phyloP scores from a whole-genome alignment of 2,329 filamentous ascomycete species.

The Diaporthe ampelina region DNA sequence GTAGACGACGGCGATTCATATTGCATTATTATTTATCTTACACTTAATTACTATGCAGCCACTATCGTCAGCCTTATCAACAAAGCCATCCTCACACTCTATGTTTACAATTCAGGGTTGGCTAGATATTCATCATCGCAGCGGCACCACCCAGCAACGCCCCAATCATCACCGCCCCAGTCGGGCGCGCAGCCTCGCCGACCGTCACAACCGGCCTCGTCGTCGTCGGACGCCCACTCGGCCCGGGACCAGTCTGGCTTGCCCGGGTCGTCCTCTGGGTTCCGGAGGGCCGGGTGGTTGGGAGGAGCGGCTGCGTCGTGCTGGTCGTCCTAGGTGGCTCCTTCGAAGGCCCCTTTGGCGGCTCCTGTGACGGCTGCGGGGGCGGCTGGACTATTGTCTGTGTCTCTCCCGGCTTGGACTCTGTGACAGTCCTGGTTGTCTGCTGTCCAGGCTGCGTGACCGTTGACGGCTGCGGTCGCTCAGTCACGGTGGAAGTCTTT shows the following conservation, averaged over 20 bases:
- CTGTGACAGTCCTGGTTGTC: constrained; percentile 15
- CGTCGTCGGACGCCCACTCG: background rate
- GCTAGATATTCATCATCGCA: constrained; percentile 24
- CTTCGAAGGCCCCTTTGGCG: background rate
- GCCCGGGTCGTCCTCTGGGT: background rate
- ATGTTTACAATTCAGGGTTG: background rate
- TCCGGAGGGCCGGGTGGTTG: background rate
- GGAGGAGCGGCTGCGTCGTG: background rate
- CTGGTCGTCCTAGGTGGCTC: background rate
- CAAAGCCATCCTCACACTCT: background rate
- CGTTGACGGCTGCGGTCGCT: background rate
- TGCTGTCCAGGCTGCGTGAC: constrained; percentile 1
- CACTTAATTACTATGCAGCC: background rate
- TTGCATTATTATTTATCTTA: constrained; percentile 29
- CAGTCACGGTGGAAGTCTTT: constrained; percentile 12
- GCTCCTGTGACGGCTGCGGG: background rate
- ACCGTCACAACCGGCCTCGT: constrained; percentile 30
- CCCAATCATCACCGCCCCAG: constrained; percentile 30
- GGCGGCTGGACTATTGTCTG: constrained; percentile 4
- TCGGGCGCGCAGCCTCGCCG: background rate
- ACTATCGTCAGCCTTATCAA: background rate
- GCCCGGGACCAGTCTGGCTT: constrained; percentile 15
- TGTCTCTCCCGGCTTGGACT: background rate
- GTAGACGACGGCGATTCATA: background rate
- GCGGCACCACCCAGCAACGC: constrained; percentile 31